A percentile compares a stretch with the other conserved stretches of the same genome.
Evolutionary conservation across 1,284 basidiomycete species (phyloP).

Genomic region (Boletus hoseneyae): DNA sequence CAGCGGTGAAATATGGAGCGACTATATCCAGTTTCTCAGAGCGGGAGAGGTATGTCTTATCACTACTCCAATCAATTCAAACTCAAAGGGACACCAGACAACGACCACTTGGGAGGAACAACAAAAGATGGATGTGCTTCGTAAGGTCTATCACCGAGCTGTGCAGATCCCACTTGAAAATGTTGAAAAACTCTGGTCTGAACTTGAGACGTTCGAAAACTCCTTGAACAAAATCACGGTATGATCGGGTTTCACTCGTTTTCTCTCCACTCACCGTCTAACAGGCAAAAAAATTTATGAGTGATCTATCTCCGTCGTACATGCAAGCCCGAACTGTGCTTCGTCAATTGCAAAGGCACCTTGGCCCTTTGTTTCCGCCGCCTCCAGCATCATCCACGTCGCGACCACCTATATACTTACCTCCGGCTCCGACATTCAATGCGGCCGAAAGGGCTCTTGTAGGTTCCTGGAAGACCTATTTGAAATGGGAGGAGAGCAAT

Average conservation of each 20-base stretch:
- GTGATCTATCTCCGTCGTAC: conserved; percentile 78
- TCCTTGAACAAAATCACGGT: conserved; percentile 87
- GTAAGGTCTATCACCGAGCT: conserved; percentile 91
- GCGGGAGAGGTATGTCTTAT: conserved; percentile 61
- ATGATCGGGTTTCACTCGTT: conserved; percentile 17
- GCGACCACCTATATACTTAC: conserved; percentile 57
- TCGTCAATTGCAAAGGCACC: conserved; percentile 77
- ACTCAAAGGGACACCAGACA: conserved; percentile 39
- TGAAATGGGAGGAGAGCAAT: conserved; percentile 96
- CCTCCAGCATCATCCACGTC: conserved; percentile 39
- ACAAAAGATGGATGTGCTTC: conserved; percentile 91
- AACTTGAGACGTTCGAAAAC: conserved; percentile 93
- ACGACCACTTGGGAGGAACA: conserved; percentile 92
- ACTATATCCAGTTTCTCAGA: conserved; percentile 84
- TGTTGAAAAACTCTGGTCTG: conserved; percentile 92
- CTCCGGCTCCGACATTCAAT: conserved; percentile 72
- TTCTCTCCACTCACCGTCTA: conserved; percentile 10
- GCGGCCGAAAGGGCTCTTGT: conserved; percentile 71
- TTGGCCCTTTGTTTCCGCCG: conserved; percentile 60
- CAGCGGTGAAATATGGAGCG: conserved; percentile 70
- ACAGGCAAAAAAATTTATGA: conserved; percentile 91
- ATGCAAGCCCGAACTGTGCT: conserved; percentile 94
- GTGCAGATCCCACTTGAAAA: conserved; percentile 93
- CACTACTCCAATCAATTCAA: conserved; percentile 3
- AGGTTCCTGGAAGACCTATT: conserved; percentile 85